A percentile compares a stretch with the other conserved stretches of the same genome.
Evolutionary conservation across 192 early-diverging fungal genomes (phyloP).

Genomic region (Rhizophlyctis rosea): DNA sequence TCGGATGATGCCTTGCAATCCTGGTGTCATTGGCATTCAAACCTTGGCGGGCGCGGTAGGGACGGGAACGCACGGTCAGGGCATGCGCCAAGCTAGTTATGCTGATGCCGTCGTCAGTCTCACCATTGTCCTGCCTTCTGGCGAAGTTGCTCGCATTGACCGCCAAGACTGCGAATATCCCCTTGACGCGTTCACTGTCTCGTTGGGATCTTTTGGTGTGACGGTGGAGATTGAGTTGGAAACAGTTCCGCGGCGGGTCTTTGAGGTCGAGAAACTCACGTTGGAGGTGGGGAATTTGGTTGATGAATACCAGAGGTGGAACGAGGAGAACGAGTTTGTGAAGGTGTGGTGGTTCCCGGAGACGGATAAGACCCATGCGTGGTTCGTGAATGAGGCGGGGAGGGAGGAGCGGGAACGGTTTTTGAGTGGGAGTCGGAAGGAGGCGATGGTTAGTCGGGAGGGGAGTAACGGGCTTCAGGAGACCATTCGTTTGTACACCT

Average conservation of each 20-base stretch:
- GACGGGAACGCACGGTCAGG: constrained; percentile 45
- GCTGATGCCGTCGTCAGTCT: constrained; percentile 24
- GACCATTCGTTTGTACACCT: too few species aligned
- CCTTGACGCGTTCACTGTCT: constrained; percentile 23
- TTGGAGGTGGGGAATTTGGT: constrained; percentile 22
- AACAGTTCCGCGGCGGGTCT: constrained; percentile 14
- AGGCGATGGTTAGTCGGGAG: too few species aligned
- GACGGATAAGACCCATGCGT: constrained; percentile 35
- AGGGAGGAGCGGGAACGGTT: too few species aligned
- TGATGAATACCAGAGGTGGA: constrained; percentile 3
- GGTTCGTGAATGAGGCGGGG: constrained; percentile 22
- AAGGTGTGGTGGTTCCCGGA: constrained; percentile 47
- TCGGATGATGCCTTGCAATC: constrained; percentile 25
- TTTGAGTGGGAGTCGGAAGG: too few species aligned
- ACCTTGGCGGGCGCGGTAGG: constrained; percentile 38
- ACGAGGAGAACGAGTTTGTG: constrained; percentile 25
- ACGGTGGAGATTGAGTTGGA: constrained; percentile 23
- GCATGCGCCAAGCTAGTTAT: constrained; percentile 22
- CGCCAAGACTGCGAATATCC: constrained; percentile 9
- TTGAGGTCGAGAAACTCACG: constrained; percentile 25
- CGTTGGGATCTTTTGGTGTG: constrained; percentile 32
- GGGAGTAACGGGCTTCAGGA: too few species aligned
- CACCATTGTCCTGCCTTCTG: constrained; percentile 24
- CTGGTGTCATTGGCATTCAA: constrained; percentile 36
- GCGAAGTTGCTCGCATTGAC: constrained; percentile 10